phyloP scores from a whole-genome alignment of 2,329 filamentous ascomycete genomes.

The Sporothrix dimorphospora region DNA sequence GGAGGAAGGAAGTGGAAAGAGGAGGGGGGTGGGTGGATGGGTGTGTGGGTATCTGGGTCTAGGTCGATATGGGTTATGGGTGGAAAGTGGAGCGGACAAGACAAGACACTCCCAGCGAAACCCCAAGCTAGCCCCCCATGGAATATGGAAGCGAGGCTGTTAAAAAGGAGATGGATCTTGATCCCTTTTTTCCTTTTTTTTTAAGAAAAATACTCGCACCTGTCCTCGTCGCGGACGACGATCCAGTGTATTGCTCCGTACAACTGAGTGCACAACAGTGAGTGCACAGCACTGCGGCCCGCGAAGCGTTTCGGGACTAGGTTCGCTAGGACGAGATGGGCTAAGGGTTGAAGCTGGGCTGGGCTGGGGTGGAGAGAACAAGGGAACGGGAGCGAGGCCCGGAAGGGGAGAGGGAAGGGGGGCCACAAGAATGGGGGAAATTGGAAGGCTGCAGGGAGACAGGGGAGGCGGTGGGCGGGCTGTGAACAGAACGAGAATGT shows the following conservation, averaged over 20 bases:
- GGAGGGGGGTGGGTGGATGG: background rate
- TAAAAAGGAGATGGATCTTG: background rate
- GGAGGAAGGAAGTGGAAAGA: background rate
- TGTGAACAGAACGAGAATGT: background rate
- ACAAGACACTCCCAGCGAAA: background rate
- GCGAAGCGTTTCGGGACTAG: slow-evolving; percentile 5
- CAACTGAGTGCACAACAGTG: too few relatives aligned
- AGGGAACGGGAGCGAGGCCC: background rate
- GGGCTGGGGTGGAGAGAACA: background rate
- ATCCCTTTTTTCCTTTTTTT: background rate
- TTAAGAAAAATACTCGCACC: too few relatives aligned
- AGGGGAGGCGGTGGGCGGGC: slow-evolving; percentile 2
- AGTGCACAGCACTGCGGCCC: too few relatives aligned
- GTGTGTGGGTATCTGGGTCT: slow-evolving; percentile 14
- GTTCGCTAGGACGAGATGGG: background rate
- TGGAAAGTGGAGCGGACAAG: slow-evolving; percentile 2
- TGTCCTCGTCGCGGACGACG: too few relatives aligned
- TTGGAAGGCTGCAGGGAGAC: slow-evolving; percentile 19
- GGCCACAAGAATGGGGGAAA: slow-evolving; percentile 8
- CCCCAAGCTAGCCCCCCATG: slow-evolving; percentile 7
- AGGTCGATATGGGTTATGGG: background rate
- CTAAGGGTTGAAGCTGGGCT: background rate
- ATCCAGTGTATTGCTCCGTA: too few relatives aligned
- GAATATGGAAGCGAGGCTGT: slow-evolving; percentile 17
- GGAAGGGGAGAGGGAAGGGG: background rate